phyloP scores from a whole-genome alignment of 1,284 basidiomycete species.

The Sanguinoderma infundibulare region DNA sequence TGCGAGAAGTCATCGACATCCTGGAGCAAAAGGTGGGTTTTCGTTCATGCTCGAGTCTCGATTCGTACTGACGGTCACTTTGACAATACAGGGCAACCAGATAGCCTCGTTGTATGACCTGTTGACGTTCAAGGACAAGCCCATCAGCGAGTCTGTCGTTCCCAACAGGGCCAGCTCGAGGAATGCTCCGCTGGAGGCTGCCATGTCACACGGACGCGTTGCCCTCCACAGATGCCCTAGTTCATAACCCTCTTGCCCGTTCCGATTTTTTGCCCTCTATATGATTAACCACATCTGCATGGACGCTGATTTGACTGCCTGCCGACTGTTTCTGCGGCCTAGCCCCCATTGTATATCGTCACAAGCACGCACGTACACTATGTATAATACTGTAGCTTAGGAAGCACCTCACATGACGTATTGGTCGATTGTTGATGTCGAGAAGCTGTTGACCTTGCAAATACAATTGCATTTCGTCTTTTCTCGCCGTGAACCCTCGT shows the following conservation, averaged over 20 bases:
- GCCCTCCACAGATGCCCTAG: constrained; percentile 18
- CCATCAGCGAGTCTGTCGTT: constrained; percentile 40
- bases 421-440: background rate
- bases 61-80: background rate
- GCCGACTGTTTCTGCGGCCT: background rate
- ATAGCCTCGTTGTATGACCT: constrained; percentile 85
- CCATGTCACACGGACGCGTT: constrained; percentile 8
- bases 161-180: constrained; percentile 22
- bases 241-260: constrained; percentile 5
- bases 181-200: constrained; percentile 1
- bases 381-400: constrained; percentile 14
- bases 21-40: constrained; percentile 82
- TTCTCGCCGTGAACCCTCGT: too few relatives aligned
- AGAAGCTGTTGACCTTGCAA: background rate
- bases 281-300: background rate
- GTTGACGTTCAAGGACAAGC: constrained; percentile 74
- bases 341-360: constrained; percentile 10
- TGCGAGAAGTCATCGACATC: constrained; percentile 88
- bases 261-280: background rate
- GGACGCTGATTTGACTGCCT: background rate
- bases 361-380: background rate
- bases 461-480: background rate
- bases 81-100: constrained; percentile 73
- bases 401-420: background rate
- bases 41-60: background rate